Evolutionary conservation across 202 grass and related monocot genomes (phyloP).

Genomic region (Zoysia matrella): DNA sequence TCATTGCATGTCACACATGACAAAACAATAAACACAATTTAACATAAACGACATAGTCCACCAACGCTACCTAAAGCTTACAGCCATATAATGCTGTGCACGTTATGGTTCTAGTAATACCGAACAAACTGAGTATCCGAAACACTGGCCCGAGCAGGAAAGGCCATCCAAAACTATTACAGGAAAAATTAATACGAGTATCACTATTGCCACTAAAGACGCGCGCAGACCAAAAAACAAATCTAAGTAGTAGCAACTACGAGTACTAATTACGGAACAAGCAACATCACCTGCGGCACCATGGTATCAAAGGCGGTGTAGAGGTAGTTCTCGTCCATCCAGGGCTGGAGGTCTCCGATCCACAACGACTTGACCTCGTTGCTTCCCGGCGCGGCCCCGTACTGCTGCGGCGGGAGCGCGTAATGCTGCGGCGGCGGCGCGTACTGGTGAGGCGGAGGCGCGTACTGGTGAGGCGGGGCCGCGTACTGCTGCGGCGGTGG

Average conservation of each 20-base stretch:
- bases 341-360: conserved; percentile 92
- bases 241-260: neutral
- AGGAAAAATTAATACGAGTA: neutral
- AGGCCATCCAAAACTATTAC: neutral
- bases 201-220: neutral
- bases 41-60: neutral
- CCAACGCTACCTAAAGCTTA: neutral
- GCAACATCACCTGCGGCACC: conserved; percentile 64
- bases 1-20: neutral
- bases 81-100: neutral
- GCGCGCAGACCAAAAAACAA: neutral
- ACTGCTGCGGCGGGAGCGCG: conserved; percentile 38
- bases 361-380: conserved; percentile 84
- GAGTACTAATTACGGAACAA: neutral
- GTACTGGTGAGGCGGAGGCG: conserved; percentile 18
- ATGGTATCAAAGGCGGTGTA: conserved; percentile 57
- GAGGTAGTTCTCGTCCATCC: conserved; percentile 91
- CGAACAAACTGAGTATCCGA: neutral
- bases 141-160: neutral
- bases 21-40: neutral
- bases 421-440: conserved; percentile 21
- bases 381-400: conserved; percentile 26
- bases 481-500: conserved; percentile 34
- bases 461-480: conserved; percentile 28
- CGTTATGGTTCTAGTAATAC: neutral